Evolutionary conservation across 371 early-diverging fungal genomes (phyloP).

Genomic region (Mortierella sp.): DNA sequence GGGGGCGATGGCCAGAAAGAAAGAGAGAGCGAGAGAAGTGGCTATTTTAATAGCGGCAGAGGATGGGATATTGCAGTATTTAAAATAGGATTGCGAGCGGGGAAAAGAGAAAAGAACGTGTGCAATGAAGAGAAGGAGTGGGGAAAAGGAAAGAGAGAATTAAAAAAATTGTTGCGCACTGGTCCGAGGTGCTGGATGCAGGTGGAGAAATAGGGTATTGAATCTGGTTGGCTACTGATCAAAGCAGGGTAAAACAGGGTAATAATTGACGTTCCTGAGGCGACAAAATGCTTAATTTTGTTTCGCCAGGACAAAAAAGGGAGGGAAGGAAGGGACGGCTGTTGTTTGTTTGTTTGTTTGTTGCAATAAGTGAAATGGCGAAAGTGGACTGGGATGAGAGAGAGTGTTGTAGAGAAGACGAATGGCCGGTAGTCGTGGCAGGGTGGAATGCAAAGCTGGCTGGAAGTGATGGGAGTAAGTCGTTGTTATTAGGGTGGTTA

Average conservation of each 20-base stretch:
- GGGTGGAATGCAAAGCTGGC: neutral
- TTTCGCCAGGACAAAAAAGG: neutral
- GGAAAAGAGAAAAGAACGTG: neutral
- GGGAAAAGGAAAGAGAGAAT: neutral
- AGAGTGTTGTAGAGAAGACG: neutral
- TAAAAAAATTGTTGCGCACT: neutral
- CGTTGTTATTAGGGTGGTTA: neutral
- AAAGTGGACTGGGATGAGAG: neutral
- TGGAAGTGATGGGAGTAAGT: neutral
- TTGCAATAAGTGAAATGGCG: neutral
- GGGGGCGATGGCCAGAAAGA: neutral
- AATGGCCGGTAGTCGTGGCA: neutral
- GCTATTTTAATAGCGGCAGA: neutral
- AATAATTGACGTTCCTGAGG: neutral
- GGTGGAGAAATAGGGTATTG: constrained; percentile 2
- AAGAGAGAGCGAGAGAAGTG: too few relatives aligned
- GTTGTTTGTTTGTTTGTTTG: neutral
- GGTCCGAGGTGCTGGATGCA: neutral
- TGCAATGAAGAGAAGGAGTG: neutral
- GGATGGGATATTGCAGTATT: neutral
- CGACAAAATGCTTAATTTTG: neutral
- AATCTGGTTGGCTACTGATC: neutral
- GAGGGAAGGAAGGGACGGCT: too few relatives aligned
- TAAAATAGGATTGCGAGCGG: neutral
- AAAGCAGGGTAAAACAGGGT: too few relatives aligned